Percentiles rank a stretch among this genome's conserved stretches.
phyloP scores from a whole-genome alignment of 108 stramenopile genomes.

The Ochromonas danica region DNA sequence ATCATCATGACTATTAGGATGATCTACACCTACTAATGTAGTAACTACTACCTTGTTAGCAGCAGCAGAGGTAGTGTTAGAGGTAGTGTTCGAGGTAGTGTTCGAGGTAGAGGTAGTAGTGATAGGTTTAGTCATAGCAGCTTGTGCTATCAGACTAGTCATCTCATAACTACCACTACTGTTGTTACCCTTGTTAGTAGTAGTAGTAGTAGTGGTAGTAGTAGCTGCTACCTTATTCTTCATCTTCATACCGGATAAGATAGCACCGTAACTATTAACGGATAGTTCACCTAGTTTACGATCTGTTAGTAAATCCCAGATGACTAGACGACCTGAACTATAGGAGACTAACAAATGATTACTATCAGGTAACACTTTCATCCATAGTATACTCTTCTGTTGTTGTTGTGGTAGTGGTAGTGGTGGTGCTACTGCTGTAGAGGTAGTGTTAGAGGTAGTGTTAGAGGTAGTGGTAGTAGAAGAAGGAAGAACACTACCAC shows the following conservation, averaged over 20 bases:
- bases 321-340: not conserved
- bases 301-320: not conserved
- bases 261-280: not conserved
- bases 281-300: not conserved
- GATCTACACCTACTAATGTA: no score
- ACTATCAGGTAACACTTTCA: not conserved
- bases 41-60: no score
- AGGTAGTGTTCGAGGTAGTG: no score
- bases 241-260: slow-evolving; percentile 7
- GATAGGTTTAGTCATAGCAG: no score
- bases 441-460: not conserved
- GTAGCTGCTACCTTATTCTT: no score
- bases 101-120: no score
- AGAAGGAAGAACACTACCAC: not conserved
- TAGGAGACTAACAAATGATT: not conserved
- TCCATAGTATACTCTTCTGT: not conserved
- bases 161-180: no score
- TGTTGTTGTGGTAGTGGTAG: not conserved
- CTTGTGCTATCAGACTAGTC: no score
- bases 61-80: no score
- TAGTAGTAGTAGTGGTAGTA: no score
- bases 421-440: not conserved
- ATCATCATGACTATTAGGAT: no score
- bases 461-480: not conserved
- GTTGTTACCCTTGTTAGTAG: no score